Evolutionary conservation across 1,284 basidiomycete species (phyloP).

Genomic region (Pholiota adiposa): DNA sequence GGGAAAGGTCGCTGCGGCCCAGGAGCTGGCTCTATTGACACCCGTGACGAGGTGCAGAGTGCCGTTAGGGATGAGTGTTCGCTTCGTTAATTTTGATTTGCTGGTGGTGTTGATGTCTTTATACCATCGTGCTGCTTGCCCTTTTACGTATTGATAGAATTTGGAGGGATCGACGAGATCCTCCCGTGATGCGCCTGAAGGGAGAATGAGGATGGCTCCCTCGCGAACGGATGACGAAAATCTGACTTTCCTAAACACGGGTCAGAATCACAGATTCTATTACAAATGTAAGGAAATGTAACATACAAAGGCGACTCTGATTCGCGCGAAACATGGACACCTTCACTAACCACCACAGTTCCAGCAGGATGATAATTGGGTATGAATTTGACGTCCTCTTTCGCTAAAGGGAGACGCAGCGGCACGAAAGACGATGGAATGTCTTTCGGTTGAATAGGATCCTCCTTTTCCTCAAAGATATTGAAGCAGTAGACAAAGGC

Average conservation of each 20-base stretch:
- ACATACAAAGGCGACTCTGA: conserved; percentile 14
- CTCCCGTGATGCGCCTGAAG: conserved; percentile 7
- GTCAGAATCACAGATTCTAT: background rate
- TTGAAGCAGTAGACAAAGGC: conserved; percentile 10
- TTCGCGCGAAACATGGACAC: conserved; percentile 1
- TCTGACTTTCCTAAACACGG: background rate
- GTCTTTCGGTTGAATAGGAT: background rate
- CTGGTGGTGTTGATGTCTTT: background rate
- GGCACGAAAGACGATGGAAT: background rate
- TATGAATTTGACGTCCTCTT: background rate
- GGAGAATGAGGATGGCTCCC: conserved; percentile 6
- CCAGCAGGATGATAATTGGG: conserved; percentile 6
- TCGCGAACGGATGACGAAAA: conserved; percentile 1
- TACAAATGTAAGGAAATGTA: background rate
- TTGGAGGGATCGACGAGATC: conserved; percentile 3
- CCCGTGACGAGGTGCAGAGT: conserved; percentile 5
- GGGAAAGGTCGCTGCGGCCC: conserved; percentile 7
- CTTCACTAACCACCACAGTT: conserved; percentile 10
- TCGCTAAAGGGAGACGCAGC: background rate
- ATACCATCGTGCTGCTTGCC: conserved; percentile 5
- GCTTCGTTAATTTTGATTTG: background rate
- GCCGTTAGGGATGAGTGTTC: conserved; percentile 1
- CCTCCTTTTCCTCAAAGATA: background rate
- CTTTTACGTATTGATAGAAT: conserved; percentile 1
- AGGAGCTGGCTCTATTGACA: conserved; percentile 2